Evolutionary conservation across 2,329 filamentous ascomycete species (phyloP), one percentile per base, ranked within the genome.

Genomic region (Epichloe scottii): DNA sequence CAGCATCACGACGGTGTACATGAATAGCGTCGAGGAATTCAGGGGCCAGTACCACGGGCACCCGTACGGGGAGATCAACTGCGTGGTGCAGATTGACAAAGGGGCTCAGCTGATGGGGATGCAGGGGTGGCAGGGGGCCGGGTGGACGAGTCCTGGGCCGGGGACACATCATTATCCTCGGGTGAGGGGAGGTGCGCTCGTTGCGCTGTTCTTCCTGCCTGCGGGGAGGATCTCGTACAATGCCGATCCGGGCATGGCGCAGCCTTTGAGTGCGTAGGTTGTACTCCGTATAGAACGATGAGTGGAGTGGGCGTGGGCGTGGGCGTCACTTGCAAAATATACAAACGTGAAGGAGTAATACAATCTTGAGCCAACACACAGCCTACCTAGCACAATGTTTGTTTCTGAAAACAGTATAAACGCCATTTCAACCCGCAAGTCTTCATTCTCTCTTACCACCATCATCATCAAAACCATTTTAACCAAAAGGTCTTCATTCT

Each of bases 101-200:
- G 62, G 62, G 56, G 73, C 75, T 2, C 70, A 79, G 63, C 57
- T 80, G 47, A 75, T 69, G 62, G 76, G 76, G 5, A 74, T 79
- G 75, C 68, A 71, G 49, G 75, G 75, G 1, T 79, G 76, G 77
- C 72, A 74, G 57, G 73, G 73, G 0, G 71, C 71, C 0, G 77
- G 77, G 0, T 81, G 77, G 76, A 79, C 77, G 21, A 69, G 67
- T 43, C 73, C 74, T 0, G 75, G 72, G 0, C 70, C 76, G 0
- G 77, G 76, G 0, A 78, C 76, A 30, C 76, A 79, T 61, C 76
- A 79, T 61, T 79, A 77, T 59, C 76, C 77, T 2, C 64, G 77
- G 48, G 74, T 74, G 14, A 63, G 75, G 75, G 12, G 68, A 4
- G 76, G 75, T 1, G 69, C 70, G 1, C 57, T 78, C 10, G 69